Evolutionary conservation across 2,329 filamentous ascomycete genomes (phyloP).

Genomic region (Emmonsiellopsis sp.): DNA sequence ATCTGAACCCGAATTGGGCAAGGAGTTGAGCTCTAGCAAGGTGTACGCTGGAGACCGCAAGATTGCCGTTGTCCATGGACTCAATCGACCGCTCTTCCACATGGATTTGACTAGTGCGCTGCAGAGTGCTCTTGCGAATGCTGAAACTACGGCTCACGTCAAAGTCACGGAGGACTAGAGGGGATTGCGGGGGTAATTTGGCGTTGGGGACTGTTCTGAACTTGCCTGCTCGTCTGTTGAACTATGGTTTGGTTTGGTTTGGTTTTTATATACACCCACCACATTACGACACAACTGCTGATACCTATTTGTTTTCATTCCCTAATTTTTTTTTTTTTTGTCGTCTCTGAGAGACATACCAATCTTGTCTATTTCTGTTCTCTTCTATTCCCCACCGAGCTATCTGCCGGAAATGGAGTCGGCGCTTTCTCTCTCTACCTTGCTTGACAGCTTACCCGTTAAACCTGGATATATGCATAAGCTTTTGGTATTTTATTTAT

Average conservation of each 20-base stretch:
- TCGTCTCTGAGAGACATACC: too few species aligned
- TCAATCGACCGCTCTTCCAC: constrained; percentile 88
- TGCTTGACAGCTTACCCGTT: too few species aligned
- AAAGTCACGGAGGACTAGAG: not conserved
- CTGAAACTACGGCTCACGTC: constrained; percentile 38
- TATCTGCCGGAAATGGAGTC: too few species aligned
- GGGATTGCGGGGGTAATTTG: not conserved
- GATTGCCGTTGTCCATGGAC: constrained; percentile 66
- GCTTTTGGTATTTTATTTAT: too few species aligned
- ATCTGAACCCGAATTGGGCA: constrained; percentile 32
- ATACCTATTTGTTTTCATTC: not conserved
- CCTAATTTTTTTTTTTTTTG: not conserved
- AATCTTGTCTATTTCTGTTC: too few species aligned
- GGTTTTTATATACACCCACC: not conserved
- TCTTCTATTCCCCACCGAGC: too few species aligned
- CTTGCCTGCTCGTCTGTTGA: too few species aligned
- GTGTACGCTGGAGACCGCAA: constrained; percentile 32
- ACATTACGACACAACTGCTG: not conserved
- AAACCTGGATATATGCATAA: too few species aligned
- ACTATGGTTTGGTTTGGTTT: too few species aligned
- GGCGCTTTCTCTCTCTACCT: too few species aligned
- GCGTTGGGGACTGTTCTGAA: not conserved
- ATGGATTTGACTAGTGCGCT: constrained; percentile 83
- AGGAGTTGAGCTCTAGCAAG: constrained; percentile 41
- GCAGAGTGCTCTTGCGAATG: constrained; percentile 76